Base-by-base conservation (phyloP, 1,284 basidiomycete species). In the Cutaneotrichosporon cyanovorans region DNA sequence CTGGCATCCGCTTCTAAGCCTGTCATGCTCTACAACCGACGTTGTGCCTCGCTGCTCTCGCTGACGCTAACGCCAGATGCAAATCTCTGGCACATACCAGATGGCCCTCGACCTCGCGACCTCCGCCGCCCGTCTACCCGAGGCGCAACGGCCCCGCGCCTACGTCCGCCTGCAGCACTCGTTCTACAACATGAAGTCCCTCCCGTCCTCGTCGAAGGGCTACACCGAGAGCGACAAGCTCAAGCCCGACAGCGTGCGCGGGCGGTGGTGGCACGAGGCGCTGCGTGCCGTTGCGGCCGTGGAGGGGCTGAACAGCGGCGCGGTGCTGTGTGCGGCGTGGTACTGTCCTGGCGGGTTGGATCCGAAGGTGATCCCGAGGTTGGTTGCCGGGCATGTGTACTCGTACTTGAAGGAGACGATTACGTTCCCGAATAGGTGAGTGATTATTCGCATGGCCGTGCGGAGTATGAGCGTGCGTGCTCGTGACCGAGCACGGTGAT, bases 221-320 rank as follows among this genome's bases (percentile, higher is more conserved):
- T 79, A 84, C 52, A 73, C 78, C 39, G 88, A 90, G 73, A 39
- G 40, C 11, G 82, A 85, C 49, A 81, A 84, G 50, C 72, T 83
- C 31, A 83, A 83, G 61, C 87, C 88, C 0, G 74, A 78, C 40
- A 83, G 82, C 25, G 77, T 81, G 5, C 73, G 83, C 45, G 87
- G 88, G 11, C 79, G 76, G 19, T 92, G 88, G 88, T 91, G 88
- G 87, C 87, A 91, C 61, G 88, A 91, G 74, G 80, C 83, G 1
- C 71, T 87, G 34, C 78, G 88, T 28, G 81, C 80, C 57, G 65
- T 91, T 51, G 85, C 81, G 32, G 77, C 78, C n/a, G 82, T 90
- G 37, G 72, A 79, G 53, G 77, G 35, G 15, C 37, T 42, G 35
- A 33, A 42, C 41, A 30, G 28, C 41, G 46, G 40, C 14, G 21